Percentiles rank a stretch among this genome's conserved stretches.
Conservation (phyloP, 495 filamentous ascomycete species). For the Jackrogersella multiformis region DNA sequence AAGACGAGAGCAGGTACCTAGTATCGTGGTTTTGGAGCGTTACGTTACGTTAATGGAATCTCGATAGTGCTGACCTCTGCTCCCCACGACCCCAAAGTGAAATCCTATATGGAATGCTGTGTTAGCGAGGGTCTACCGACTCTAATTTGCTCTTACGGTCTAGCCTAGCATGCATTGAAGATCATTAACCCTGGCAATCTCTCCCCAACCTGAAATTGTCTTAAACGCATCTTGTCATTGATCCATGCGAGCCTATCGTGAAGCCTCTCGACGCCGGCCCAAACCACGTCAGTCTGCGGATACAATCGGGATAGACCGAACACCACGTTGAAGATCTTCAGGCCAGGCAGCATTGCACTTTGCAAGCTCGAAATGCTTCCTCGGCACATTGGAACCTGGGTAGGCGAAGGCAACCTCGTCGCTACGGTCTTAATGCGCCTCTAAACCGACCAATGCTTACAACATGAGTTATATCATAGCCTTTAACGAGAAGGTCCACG, state of each 20-base stretch:
- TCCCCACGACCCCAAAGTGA: conserved; percentile 18
- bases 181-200: conserved; percentile 34
- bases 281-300: conserved; percentile 39
- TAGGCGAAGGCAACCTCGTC: conserved; percentile 19
- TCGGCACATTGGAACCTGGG: conserved; percentile 2
- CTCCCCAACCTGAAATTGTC: conserved; percentile 29
- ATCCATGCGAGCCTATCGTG: conserved; percentile 31
- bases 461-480: conserved; percentile 16
- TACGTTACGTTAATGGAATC: conserved; percentile 36
- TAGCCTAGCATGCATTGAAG: conserved; percentile 34
- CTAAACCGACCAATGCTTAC: conserved; percentile 19
- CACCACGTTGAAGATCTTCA: conserved; percentile 21
- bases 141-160: conserved; percentile 17
- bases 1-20: conserved; percentile 14
- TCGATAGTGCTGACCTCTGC: conserved; percentile 21
- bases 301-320: conserved; percentile 24
- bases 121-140: neutral
- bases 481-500: conserved; percentile 14
- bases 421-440: conserved; percentile 14
- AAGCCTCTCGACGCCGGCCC: conserved; percentile 30
- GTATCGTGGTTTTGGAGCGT: conserved; percentile 13
- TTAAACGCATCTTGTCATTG: conserved; percentile 23
- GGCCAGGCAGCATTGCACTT: conserved; percentile 1
- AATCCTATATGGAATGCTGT: conserved; percentile 21
- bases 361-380: neutral